Base-by-base conservation (phyloP, 164 flowering plant species). In the Sextonia rubra region DNA sequence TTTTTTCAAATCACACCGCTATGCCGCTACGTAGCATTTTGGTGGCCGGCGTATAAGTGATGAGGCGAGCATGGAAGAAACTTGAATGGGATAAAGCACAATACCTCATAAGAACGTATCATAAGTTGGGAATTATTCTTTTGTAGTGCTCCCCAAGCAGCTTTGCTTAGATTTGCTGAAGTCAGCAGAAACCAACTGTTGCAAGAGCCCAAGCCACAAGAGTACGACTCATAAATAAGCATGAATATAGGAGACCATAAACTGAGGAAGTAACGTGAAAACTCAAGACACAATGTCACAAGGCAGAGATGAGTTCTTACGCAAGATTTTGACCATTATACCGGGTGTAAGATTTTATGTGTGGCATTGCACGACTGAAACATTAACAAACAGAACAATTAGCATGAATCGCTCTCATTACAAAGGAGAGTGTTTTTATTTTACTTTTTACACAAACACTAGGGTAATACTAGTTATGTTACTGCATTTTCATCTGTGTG, bases 81-180 rank as follows among this genome's bases (percentile, higher is more conserved):
- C 0, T 52, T 52, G n/a, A 52, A 52, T 52, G 58, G 11, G 9
- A 37, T 37, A 37, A 37, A 37, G 8, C 8, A 9, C 11, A 37
- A 64, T 73, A 95, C 99, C 98, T 95, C 99, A 79, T 95, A 95
- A 37, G 99, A 96, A 27, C 98, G 97, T 64, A 96, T 96, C 98
- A 96, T 96, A 69, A 96, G 80, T 81, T 96, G 98, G 76, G 97
- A 83, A 77, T 86, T 89, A 66, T 92, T 93, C 82, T 96, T 96
- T 79, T 96, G 98, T 12, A 96, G 91, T 47, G 98, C 95, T 66
- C 99, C 99, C 99, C 99, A 93, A 73, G 99, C 99, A 73, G 99
- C 99, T 86, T 96, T 93, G 82, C 99, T 96, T 63, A 93, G 97
- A 80, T 96, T 96, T 75, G 99, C 73, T 64, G 98, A 96, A 69